These are phyloP conservation scores for Serendipita sp. DNA, from an alignment of 768 basidiomycete species.

Conservation along the genomic window DNA sequence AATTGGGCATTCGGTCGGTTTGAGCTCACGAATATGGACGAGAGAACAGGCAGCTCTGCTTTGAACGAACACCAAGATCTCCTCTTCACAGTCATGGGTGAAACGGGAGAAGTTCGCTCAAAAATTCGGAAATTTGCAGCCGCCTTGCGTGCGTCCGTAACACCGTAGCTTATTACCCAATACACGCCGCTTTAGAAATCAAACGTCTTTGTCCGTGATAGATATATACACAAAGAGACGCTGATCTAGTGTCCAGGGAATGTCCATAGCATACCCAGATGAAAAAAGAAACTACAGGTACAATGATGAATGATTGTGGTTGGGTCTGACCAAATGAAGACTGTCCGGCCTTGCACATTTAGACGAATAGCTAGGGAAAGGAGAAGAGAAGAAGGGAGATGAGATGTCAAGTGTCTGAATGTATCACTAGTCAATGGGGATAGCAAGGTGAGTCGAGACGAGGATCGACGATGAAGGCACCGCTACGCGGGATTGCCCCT, in stretches of 20 bases:
- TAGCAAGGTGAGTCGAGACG: too few relatives aligned
- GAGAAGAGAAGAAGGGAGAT: too few relatives aligned
- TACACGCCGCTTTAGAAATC: not conserved
- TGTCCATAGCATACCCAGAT: not conserved
- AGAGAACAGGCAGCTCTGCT: constrained; percentile 16
- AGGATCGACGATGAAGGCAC: too few relatives aligned
- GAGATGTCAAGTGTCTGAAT: too few relatives aligned
- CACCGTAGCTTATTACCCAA: constrained; percentile 12
- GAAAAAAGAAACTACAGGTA: not conserved
- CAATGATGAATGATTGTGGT: not conserved
- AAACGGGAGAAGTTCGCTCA: constrained; percentile 58
- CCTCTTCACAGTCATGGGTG: constrained; percentile 80
- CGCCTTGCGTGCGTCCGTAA: constrained; percentile 24
- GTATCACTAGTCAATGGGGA: too few relatives aligned
- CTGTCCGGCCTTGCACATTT: too few relatives aligned
- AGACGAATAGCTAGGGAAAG: too few relatives aligned
- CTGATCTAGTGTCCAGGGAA: not conserved
- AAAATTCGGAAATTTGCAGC: constrained; percentile 39
- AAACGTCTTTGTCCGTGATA: too few relatives aligned
- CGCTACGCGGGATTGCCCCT: too few relatives aligned
- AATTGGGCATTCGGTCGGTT: constrained; percentile 93
- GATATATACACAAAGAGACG: too few relatives aligned
- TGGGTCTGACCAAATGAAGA: not conserved
- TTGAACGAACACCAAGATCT: constrained; percentile 21
- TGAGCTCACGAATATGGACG: constrained; percentile 35